Evolutionary conservation across 768 basidiomycete species (phyloP).

Genomic region (Phaeotremella skinneri): DNA sequence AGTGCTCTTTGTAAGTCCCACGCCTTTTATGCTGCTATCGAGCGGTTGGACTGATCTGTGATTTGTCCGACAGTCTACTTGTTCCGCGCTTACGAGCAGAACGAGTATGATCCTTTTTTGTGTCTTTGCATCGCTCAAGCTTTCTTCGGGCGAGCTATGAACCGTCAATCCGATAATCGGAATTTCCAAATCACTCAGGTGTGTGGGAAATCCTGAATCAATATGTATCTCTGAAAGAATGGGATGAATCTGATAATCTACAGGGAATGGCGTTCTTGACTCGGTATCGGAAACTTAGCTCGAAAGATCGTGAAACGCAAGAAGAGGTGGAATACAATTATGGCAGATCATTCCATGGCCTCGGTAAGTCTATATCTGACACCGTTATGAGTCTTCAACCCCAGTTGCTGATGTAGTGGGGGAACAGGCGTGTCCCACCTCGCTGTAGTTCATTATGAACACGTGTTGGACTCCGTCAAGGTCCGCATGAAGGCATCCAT

Average conservation of each 20-base stretch:
- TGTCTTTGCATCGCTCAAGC: slow-evolving; percentile 79
- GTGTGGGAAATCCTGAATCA: slow-evolving; percentile 4
- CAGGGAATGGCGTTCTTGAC: slow-evolving; percentile 82
- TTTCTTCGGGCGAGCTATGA: slow-evolving; percentile 85
- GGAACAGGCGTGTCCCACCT: slow-evolving; percentile 70
- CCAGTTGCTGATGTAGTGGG: not conserved
- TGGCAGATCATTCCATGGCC: slow-evolving; percentile 83
- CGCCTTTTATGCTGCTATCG: not conserved
- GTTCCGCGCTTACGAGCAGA: slow-evolving; percentile 81
- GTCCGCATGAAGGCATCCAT: slow-evolving; percentile 45
- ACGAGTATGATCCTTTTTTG: slow-evolving; percentile 77
- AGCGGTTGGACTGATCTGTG: not conserved
- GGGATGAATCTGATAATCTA: not conserved
- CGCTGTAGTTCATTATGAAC: slow-evolving; percentile 80
- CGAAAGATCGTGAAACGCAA: slow-evolving; percentile 41
- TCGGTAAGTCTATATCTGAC: slow-evolving; percentile 61
- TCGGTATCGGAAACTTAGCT: slow-evolving; percentile 66
- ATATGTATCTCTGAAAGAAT: not conserved
- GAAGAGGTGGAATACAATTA: slow-evolving; percentile 90
- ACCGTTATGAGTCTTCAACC: not conserved
- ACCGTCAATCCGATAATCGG: slow-evolving; percentile 88
- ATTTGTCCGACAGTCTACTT: slow-evolving; percentile 77
- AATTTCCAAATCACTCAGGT: slow-evolving; percentile 82
- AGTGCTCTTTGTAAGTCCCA: slow-evolving; percentile 75
- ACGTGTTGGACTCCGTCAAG: slow-evolving; percentile 66